A percentile compares a stretch with the other conserved stretches of the same genome.
These are phyloP conservation scores for Flaveria sonorensis DNA, from an alignment of 129 eudicot species.

Conservation along the genomic window DNA sequence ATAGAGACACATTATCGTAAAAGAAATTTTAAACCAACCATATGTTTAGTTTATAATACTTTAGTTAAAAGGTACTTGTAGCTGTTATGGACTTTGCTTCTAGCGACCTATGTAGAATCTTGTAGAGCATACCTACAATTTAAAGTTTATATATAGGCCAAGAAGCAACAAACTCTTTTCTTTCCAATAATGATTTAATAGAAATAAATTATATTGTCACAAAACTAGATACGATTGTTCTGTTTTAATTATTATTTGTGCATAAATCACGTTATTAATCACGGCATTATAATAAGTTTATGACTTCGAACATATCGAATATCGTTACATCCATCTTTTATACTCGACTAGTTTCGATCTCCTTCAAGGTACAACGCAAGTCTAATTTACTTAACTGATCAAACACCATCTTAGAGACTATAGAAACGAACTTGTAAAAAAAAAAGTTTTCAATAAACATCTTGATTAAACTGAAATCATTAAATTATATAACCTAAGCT, in stretches of 20 bases:
- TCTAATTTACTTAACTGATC: too few relatives aligned
- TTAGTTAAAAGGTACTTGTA: not conserved
- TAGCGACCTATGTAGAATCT: not conserved
- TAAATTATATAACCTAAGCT: too few relatives aligned
- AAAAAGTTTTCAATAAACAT: too few relatives aligned
- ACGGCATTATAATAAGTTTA: not conserved
- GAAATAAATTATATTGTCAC: not conserved
- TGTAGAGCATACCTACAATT: not conserved
- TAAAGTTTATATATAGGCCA: not conserved
- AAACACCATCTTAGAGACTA: too few relatives aligned
- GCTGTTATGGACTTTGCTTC: not conserved
- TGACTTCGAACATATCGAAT: not conserved
- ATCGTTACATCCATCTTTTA: not conserved
- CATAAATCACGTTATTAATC: not conserved
- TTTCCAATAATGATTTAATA: not conserved
- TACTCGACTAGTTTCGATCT: too few relatives aligned
- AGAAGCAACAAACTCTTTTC: not conserved
- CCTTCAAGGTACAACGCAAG: too few relatives aligned
- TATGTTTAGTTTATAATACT: not conserved
- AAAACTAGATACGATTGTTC: not conserved
- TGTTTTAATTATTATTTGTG: not conserved
- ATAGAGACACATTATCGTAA: not conserved
- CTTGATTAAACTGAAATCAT: too few relatives aligned
- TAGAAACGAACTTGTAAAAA: too few relatives aligned
- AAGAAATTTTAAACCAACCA: not conserved